Conservation (phyloP, 2,329 filamentous ascomycete genomes). For the Botrytis sinoallii region DNA sequence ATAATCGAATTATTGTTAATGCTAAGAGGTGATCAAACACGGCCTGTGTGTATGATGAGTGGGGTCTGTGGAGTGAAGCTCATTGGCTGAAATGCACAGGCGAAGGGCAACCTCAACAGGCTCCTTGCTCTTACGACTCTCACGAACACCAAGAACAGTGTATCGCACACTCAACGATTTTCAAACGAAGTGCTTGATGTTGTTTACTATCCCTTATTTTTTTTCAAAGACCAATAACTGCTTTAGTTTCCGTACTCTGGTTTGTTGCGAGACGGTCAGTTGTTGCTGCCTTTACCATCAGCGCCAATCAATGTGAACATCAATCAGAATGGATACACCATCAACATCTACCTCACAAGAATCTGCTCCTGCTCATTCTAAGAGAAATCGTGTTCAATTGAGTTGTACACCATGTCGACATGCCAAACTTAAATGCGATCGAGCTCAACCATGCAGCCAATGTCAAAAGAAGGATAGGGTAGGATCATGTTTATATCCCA, state of each 20-base stretch:
- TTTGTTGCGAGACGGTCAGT: background rate
- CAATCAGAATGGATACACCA: background rate
- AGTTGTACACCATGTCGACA: constrained; percentile 26
- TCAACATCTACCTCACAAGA: background rate
- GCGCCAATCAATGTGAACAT: background rate
- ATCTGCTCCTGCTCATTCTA: background rate
- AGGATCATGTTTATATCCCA: constrained; percentile 50
- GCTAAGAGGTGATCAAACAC: background rate
- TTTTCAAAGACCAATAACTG: background rate
- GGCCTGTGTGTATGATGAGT: background rate
- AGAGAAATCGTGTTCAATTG: constrained; percentile 22
- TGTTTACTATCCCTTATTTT: background rate
- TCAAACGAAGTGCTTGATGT: background rate
- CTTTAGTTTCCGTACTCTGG: background rate
- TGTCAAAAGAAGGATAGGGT: constrained; percentile 49
- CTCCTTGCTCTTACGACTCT: background rate
- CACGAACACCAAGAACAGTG: background rate
- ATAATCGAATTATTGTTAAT: background rate
- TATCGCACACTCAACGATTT: background rate
- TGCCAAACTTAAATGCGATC: constrained; percentile 48
- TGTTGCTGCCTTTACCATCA: background rate
- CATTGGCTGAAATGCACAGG: background rate
- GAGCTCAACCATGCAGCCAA: constrained; percentile 49
- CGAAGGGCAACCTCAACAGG: background rate
- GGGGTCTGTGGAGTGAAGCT: background rate